Conservation (phyloP, 1,139 yeast genomes). For the Scheffersomyces cryptocercus region DNA sequence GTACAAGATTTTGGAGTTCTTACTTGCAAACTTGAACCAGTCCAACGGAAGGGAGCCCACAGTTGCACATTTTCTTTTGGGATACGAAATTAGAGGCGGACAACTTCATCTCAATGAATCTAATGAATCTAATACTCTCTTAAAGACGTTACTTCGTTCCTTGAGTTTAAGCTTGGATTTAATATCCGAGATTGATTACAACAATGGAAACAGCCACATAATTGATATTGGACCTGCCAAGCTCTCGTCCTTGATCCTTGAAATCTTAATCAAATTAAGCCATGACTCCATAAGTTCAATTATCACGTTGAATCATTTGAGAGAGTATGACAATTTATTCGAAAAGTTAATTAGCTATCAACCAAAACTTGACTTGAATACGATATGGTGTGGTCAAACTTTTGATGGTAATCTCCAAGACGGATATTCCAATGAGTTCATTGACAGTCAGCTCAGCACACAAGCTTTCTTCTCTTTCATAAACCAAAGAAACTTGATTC, state of each 20-base stretch:
- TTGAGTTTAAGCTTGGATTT: slow-evolving; percentile 49
- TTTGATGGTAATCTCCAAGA: slow-evolving; percentile 45
- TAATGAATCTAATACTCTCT: slow-evolving; percentile 41
- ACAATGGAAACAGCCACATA: slow-evolving; percentile 34
- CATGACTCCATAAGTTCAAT: slow-evolving; percentile 55
- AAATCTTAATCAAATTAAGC: slow-evolving; percentile 60
- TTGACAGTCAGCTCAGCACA: slow-evolving; percentile 36
- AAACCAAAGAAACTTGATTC: slow-evolving; percentile 57
- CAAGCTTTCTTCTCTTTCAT: slow-evolving; percentile 64
- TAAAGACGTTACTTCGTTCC: slow-evolving; percentile 53
- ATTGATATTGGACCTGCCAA: slow-evolving; percentile 58
- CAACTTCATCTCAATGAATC: slow-evolving; percentile 20
- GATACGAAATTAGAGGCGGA: slow-evolving; percentile 51
- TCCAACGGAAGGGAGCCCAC: slow-evolving; percentile 46
- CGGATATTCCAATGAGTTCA: slow-evolving; percentile 27
- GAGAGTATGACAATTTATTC: slow-evolving; percentile 48
- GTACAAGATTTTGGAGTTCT: slow-evolving; percentile 56
- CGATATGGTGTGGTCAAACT: slow-evolving; percentile 52
- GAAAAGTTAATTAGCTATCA: slow-evolving; percentile 53
- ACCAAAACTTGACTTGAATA: slow-evolving; percentile 49
- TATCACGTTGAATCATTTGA: slow-evolving; percentile 53
- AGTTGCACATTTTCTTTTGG: slow-evolving; percentile 74
- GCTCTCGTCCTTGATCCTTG: slow-evolving; percentile 58
- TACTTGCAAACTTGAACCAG: slow-evolving; percentile 49
- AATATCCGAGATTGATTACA: slow-evolving; percentile 38